Conservation (phyloP, 2,329 filamentous ascomycete genomes). For the Cytospora piceicola region DNA sequence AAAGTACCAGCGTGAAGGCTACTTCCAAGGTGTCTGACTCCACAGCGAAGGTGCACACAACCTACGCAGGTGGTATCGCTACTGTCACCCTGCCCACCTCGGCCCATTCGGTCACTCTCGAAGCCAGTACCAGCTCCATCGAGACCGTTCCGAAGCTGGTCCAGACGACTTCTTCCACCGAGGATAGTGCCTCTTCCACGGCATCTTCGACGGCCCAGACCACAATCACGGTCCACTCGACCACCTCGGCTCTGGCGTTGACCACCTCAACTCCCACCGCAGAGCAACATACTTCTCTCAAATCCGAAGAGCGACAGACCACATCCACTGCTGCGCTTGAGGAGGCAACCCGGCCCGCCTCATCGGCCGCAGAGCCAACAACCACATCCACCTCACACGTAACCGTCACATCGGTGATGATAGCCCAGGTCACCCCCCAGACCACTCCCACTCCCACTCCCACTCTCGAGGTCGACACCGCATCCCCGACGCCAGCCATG, state of each 20-base stretch:
- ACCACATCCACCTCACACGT: slow-evolving; percentile 15
- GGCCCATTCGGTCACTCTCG: neutral
- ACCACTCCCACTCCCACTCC: neutral
- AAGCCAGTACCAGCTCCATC: neutral
- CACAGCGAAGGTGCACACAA: neutral
- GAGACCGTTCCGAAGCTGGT: neutral
- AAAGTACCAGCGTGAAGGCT: neutral
- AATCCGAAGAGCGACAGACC: neutral
- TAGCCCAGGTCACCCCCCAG: neutral
- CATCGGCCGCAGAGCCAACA: slow-evolving; percentile 4
- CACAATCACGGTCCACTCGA: slow-evolving; percentile 16
- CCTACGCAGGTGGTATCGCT: neutral
- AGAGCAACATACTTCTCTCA: neutral
- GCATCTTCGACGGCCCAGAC: neutral
- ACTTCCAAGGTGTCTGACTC: neutral
- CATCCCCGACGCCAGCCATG: neutral
- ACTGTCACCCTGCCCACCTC: slow-evolving; percentile 3
- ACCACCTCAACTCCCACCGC: slow-evolving; percentile 2
- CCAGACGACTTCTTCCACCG: neutral
- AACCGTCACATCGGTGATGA: slow-evolving; percentile 10
- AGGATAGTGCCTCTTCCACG: neutral
- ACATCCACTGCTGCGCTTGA: neutral
- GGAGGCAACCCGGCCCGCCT: neutral
- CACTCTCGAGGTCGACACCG: neutral
- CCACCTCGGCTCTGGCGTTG: neutral